Base-by-base conservation (phyloP, 2,329 filamentous ascomycete genomes). In the Fusarium veterinarium region DNA sequence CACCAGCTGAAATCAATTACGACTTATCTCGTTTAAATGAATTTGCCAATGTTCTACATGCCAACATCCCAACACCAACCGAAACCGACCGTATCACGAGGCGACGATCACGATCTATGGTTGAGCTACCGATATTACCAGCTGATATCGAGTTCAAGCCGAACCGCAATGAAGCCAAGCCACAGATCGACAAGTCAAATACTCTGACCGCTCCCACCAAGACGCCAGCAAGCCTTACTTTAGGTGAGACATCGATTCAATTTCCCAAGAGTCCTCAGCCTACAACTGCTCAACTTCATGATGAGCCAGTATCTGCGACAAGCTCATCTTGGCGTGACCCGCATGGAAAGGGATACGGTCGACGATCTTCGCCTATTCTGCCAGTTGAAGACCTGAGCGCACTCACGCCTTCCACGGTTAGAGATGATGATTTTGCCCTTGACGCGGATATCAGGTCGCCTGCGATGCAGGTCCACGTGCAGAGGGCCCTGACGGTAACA, bases 361-460 rank as follows among this genome's bases (percentile, higher is more conserved):
- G 86, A 23, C 83, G 82, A 55, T 88, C 87, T 6, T 89, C 87
- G 20, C 86, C 86, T 5, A 81, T 88, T 5, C 79, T 89, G 46
- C 86, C 86, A 12, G 65, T 78, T 19, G 81, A 82, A 55, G 81
- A 79, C 31, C 56, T 73, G 53, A 75, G 67, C 35, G 58, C 77
- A 25, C 59, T 77, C 45, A 83, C 83, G 23, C 79, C 80, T 37
- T 73, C 70, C 80, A 83, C 48, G 68, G 80, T 77, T 31, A 79
- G 79, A 17, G 81, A 82, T 28, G 85, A 86, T 33, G 84, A 86
- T 51, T 78, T 77, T 3, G 83, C 80, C 9, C 84, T 84, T 20
- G 82, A 84, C 64, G 87, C 86, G 85, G 86, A 83, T 49, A 79
- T 87, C n/a, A 82, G 87, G 67, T 88, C 87, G 16, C 84, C 86